phyloP scores from a whole-genome alignment of 2,329 filamentous ascomycete species.

The Esteya vermicola region DNA sequence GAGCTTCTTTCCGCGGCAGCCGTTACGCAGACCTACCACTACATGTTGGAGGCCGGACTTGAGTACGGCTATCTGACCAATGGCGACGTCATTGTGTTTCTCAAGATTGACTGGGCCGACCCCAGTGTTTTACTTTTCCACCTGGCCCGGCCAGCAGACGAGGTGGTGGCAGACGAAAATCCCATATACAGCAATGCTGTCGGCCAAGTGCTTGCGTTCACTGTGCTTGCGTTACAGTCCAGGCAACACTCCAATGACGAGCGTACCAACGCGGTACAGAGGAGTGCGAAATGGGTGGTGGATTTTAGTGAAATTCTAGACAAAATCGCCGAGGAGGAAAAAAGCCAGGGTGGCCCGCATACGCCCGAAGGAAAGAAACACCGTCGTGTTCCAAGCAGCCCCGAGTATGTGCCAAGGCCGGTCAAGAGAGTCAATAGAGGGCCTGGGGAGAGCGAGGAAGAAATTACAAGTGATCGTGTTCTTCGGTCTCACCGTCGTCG shows the following conservation, averaged over 20 bases:
- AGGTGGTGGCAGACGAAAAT: slow-evolving; percentile 13
- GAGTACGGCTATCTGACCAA: slow-evolving; percentile 27
- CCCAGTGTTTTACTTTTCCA: slow-evolving; percentile 17
- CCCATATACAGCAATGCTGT: slow-evolving; percentile 13
- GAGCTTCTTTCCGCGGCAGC: slow-evolving; percentile 19
- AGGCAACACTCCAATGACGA: slow-evolving; percentile 12
- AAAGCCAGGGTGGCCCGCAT: neutral
- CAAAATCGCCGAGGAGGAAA: neutral
- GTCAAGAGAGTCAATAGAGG: neutral
- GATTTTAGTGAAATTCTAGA: neutral
- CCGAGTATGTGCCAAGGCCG: slow-evolving; percentile 1
- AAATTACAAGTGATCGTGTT: too few species aligned
- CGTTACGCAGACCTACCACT: slow-evolving; percentile 31
- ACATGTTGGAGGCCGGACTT: slow-evolving; percentile 31
- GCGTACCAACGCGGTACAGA: slow-evolving; percentile 1
- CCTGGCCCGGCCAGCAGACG: slow-evolving; percentile 15
- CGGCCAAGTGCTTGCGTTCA: slow-evolving; percentile 17
- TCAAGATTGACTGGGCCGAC: slow-evolving; percentile 16
- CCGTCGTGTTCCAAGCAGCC: slow-evolving; percentile 5
- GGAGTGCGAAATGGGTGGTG: neutral
- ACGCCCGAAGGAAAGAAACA: neutral
- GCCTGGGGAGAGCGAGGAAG: too few species aligned
- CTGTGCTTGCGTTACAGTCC: slow-evolving; percentile 13
- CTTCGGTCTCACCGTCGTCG: too few species aligned
- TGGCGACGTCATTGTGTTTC: slow-evolving; percentile 27